Percentiles rank a stretch among this genome's conserved stretches.
Evolutionary conservation across 768 basidiomycete species (phyloP).

Genomic region (Psilocybe tampanensis): DNA sequence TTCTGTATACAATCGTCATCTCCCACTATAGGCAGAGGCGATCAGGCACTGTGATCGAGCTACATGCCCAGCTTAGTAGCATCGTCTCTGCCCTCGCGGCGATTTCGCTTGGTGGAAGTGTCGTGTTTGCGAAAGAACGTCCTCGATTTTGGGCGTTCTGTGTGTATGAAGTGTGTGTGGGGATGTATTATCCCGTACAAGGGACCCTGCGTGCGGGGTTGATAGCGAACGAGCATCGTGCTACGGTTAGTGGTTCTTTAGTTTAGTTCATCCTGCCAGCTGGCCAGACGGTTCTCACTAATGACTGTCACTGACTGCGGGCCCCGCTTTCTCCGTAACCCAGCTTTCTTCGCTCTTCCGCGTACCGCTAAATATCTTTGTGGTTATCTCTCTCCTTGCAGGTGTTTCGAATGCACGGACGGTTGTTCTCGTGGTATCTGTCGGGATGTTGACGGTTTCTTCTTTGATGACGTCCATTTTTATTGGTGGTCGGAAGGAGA

Average conservation of each 20-base stretch:
- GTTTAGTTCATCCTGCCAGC: too few species aligned
- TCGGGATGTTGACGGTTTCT: slow-evolving; percentile 59
- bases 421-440: slow-evolving; percentile 59
- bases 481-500: slow-evolving; percentile 25
- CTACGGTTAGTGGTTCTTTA: slow-evolving; percentile 55
- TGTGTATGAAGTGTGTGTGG: slow-evolving; percentile 74
- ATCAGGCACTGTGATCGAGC: slow-evolving; percentile 39
- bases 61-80: slow-evolving; percentile 71
- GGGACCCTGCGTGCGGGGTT: slow-evolving; percentile 71
- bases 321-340: too few species aligned
- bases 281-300: too few species aligned
- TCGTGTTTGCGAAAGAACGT: slow-evolving; percentile 44
- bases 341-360: slow-evolving; percentile 74
- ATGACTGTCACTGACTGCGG: too few species aligned
- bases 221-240: slow-evolving; percentile 72
- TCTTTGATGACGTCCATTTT: slow-evolving; percentile 57
- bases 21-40: slow-evolving; percentile 29
- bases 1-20: slow-evolving; percentile 61
- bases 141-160: slow-evolving; percentile 75
- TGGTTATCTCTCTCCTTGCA: slow-evolving; percentile 67
- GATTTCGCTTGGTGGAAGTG: slow-evolving; percentile 53
- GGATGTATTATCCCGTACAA: slow-evolving; percentile 80
- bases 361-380: slow-evolving; percentile 75
- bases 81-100: slow-evolving; percentile 63
- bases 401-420: slow-evolving; percentile 68